Evolutionary conservation across 148 eudicot genomes (phyloP), one percentile per base, ranked within the genome.

Genomic region (Euryodendron excelsum): DNA sequence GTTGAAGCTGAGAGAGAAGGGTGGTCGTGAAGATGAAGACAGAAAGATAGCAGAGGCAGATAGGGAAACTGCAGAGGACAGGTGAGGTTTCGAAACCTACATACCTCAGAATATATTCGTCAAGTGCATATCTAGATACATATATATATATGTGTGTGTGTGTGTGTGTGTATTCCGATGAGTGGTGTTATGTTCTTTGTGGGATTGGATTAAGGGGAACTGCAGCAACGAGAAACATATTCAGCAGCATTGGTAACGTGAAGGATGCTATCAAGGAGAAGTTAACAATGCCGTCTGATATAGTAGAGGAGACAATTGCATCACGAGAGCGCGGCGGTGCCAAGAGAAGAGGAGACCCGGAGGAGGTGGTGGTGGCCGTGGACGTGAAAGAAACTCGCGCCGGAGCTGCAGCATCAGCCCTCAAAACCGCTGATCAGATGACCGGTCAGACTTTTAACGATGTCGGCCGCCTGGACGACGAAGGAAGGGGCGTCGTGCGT

Each of bases 201-300:
- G 60, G 45, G 44, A 11, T 18, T 9, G 39, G 37, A 6, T 69
- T n/a, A n/a, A 84, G 90, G 87, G 88, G 90, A 3, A 78, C 47
- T 0, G 91, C 84, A 23, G 90, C 77, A 5, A 79, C 72, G 39
- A 31, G 67, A 14, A 86, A 80, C 15, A 63, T 90, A 72, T 69
- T 87, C 31, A 83, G 93, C 4, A 82, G 87, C 3, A 63, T 85
- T 21, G 85, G 89, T 5, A 82, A 75, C 39, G 74, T 85, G 73
- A 80, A 73, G 25, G 92, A 82, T 1, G 85, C 88, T 0, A 82
- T 90, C 10, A 83, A 85, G 79, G 88, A 80, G 77, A 92, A 88
- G 79, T 70, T 91, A 4, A 78, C 88, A 1, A 76, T 74, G 77
- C 87, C 90, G 31, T 65, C 80, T 0, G 88, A 88, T 5, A 11